Conservation (phyloP, 2,329 filamentous ascomycete genomes). For the Blumeriella jaapii region DNA sequence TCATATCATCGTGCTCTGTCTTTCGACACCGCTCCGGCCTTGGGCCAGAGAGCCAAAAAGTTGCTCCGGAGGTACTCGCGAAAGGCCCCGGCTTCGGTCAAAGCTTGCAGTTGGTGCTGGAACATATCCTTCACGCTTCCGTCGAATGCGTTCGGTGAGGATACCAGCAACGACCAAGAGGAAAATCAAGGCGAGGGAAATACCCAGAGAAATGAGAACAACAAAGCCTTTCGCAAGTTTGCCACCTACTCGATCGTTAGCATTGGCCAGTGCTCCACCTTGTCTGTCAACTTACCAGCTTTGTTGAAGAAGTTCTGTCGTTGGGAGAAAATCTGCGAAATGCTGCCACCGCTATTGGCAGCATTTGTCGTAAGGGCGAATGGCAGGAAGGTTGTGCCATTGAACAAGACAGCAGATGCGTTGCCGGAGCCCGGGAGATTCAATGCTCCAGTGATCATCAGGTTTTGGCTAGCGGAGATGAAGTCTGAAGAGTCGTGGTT, state of each 20-base stretch:
- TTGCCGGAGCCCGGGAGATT: slow-evolving; percentile 64
- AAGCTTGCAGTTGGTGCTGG: slow-evolving; percentile 61
- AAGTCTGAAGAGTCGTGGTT: slow-evolving; percentile 54
- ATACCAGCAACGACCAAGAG: slow-evolving; percentile 67
- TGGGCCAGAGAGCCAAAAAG: slow-evolving; percentile 27
- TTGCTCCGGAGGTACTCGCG: slow-evolving; percentile 49
- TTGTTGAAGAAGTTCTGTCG: slow-evolving; percentile 63
- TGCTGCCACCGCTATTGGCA: slow-evolving; percentile 55
- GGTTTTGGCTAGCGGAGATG: slow-evolving; percentile 53
- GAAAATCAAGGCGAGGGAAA: slow-evolving; percentile 66
- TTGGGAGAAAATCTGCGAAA: slow-evolving; percentile 76
- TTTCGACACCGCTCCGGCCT: slow-evolving; percentile 21
- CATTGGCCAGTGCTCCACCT: neutral
- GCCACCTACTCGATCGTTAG: slow-evolving; percentile 30
- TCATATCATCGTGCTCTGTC: slow-evolving; percentile 25
- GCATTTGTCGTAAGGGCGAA: slow-evolving; percentile 67
- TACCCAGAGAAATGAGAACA: slow-evolving; percentile 69
- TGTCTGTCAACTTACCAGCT: slow-evolving; percentile 41
- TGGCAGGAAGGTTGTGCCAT: slow-evolving; percentile 67
- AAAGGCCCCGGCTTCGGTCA: slow-evolving; percentile 46
- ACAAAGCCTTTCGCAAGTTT: slow-evolving; percentile 64
- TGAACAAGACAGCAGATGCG: slow-evolving; percentile 77
- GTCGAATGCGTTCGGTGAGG: slow-evolving; percentile 61
- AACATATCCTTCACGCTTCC: slow-evolving; percentile 67
- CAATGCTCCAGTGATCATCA: slow-evolving; percentile 79